phyloP scores from a whole-genome alignment of 345 rosid genomes.

The Euphorbia peplus region DNA sequence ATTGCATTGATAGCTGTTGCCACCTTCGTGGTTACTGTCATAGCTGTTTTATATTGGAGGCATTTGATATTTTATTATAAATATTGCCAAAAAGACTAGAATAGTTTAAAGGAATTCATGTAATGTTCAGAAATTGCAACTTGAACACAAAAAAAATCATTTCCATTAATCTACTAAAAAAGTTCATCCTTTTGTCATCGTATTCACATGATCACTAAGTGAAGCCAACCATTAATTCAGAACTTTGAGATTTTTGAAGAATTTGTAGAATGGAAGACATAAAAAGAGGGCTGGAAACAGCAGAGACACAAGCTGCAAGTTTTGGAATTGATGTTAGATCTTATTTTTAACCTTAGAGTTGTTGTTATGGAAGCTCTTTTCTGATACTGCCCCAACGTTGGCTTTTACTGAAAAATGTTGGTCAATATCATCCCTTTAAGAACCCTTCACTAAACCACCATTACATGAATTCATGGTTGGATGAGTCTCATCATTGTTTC shows the following conservation, averaged over 20 bases:
- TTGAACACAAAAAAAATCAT: not conserved
- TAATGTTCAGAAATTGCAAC: not conserved
- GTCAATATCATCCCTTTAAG: not conserved
- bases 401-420: not conserved
- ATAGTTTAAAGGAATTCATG: not conserved
- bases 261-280: not conserved
- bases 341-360: not conserved
- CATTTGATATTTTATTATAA: not conserved
- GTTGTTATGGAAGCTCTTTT: not conserved
- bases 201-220: not conserved
- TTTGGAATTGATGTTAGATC: not conserved
- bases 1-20: too few relatives aligned
- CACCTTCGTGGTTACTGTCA: not conserved
- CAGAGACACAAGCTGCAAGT: not conserved
- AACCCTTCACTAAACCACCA: not conserved
- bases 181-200: too few relatives aligned
- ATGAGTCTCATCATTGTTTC: not conserved
- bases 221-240: not conserved
- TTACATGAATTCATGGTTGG: not conserved
- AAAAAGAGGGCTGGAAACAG: not conserved
- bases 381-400: not conserved
- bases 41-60: not conserved
- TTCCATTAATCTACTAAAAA: too few relatives aligned
- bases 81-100: not conserved
- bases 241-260: not conserved